Percentiles rank a stretch among this genome's conserved stretches.
phyloP scores from a whole-genome alignment of 768 basidiomycete genomes.

The Fomitopsis serialis region DNA sequence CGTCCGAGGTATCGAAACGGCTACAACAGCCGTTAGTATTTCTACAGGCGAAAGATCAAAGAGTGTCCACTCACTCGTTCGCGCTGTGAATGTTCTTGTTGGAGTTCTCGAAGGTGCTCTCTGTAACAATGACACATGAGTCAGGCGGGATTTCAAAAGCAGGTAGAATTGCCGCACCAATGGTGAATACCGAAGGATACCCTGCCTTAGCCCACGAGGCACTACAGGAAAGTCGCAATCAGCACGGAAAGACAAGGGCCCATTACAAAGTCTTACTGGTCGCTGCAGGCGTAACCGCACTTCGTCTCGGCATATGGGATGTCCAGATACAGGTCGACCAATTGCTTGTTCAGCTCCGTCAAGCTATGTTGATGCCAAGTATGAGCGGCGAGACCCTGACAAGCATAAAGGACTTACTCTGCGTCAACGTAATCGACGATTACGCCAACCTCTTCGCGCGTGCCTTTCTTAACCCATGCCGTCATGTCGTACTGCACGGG shows the following conservation, averaged over 20 bases:
- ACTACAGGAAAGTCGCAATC: conserved; percentile 27
- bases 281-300: conserved; percentile 93
- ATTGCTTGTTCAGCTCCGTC: conserved; percentile 72
- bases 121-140: conserved; percentile 17
- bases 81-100: conserved; percentile 81
- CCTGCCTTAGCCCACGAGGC: conserved; percentile 86
- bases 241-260: conserved; percentile 19
- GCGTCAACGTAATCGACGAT: conserved; percentile 78
- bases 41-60: conserved; percentile 1
- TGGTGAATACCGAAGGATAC: conserved; percentile 80
- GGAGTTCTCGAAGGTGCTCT: conserved; percentile 70
- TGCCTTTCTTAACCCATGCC: conserved; percentile 81
- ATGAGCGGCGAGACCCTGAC: neutral
- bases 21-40: conserved; percentile 31
- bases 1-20: conserved; percentile 78
- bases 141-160: neutral
- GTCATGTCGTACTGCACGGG: conserved; percentile 78
- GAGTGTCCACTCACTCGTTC: conserved; percentile 56
- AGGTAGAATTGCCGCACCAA: conserved; percentile 43
- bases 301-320: conserved; percentile 86
- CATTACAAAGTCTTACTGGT: conserved; percentile 55
- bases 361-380: conserved; percentile 40
- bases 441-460: conserved; percentile 63
- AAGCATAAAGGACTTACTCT: conserved; percentile 13
- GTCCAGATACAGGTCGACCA: conserved; percentile 74